Evolutionary conservation across 163 green algal species (phyloP).

Genomic region (Scenedesmus sp.): DNA sequence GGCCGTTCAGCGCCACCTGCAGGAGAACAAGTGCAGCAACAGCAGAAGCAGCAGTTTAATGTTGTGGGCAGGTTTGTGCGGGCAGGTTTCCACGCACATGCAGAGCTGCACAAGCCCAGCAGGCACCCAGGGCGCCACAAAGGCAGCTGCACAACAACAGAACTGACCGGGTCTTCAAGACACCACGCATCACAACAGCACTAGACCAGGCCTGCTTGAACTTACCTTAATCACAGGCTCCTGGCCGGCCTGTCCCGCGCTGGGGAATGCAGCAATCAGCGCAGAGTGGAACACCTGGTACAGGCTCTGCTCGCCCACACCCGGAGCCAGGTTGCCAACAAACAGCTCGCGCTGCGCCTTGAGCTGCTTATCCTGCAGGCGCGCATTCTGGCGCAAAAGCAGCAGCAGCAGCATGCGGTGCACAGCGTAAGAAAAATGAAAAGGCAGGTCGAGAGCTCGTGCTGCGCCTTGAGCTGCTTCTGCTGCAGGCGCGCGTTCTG

Average conservation of each 20-base stretch:
- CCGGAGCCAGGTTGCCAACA: constrained; percentile 83
- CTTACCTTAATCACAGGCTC: constrained; percentile 48
- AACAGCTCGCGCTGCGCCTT: constrained; percentile 71
- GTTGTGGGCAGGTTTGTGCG: too few relatives aligned
- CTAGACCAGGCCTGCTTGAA: background rate
- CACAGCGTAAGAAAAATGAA: background rate
- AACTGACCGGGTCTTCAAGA: too few relatives aligned
- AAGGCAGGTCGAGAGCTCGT: too few relatives aligned
- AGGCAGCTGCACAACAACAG: too few relatives aligned
- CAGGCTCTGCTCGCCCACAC: constrained; percentile 82
- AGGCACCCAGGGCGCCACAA: too few relatives aligned
- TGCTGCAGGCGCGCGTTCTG: constrained; percentile 40
- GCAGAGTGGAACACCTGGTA: constrained; percentile 91
- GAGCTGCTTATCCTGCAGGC: constrained; percentile 55
- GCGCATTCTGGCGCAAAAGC: background rate
- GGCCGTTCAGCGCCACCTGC: constrained; percentile 56
- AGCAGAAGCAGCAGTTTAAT: background rate
- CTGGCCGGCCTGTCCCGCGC: constrained; percentile 38
- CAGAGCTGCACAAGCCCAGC: too few relatives aligned
- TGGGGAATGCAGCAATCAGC: constrained; percentile 83
- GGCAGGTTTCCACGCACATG: too few relatives aligned
- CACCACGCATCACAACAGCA: background rate
- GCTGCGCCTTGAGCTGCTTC: background rate
- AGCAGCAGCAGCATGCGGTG: background rate
- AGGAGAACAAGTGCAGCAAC: background rate